Base-by-base conservation (phyloP, 106 monocot species). In the Amphibolis antarctica region DNA sequence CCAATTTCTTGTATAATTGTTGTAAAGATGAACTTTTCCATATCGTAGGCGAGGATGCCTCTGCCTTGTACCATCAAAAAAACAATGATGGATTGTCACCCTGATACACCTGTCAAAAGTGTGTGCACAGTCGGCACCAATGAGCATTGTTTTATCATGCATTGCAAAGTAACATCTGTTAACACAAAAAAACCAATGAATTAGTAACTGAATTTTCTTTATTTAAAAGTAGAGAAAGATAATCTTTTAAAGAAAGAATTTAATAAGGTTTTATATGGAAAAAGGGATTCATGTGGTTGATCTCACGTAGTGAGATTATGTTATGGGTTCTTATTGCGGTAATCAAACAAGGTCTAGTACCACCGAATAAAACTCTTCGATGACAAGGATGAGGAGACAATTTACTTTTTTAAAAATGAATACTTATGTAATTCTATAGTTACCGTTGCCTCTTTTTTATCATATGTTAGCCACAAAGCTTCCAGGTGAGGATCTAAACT, bases 1-100 rank as follows among this genome's bases (percentile, higher is more conserved):
- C 94, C 94, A 96, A 52, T 82, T 69, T 71, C 86, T 73, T 17
- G 89, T 96, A 64, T 89, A 96, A 28, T 86, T 90, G 67, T 96
- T 89, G 74, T 96, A 96, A 25, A 90, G 82, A 31, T 96, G 89
- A 55, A 96, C 86, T 80, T 76, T 86, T 51, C 80, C 86, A 60
- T 82, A 96, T 65, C 89, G 74, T 49, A 96, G 77, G 17, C 94
- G 81, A 54, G 94, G 94, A 57, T 89, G 94, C 13, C 94, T 56
- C 50, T 96, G 94, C 10, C 60, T 51, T 44, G 89, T 86, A 13
- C 89, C 86, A 59, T 89, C 76, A 67, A 96, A 96, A 62, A 96
- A 86, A 55, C 94, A 96, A 59, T 86, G 94, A 64, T 96, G 94
- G 56, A 96, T 82, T 36, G 94, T 89, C 25, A 86, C 86, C 21